Percentiles rank a stretch among this genome's conserved stretches.
These are phyloP conservation scores for Ligustrum vulgare DNA, from an alignment of 257 asterid genomes.

Conservation along the genomic window DNA sequence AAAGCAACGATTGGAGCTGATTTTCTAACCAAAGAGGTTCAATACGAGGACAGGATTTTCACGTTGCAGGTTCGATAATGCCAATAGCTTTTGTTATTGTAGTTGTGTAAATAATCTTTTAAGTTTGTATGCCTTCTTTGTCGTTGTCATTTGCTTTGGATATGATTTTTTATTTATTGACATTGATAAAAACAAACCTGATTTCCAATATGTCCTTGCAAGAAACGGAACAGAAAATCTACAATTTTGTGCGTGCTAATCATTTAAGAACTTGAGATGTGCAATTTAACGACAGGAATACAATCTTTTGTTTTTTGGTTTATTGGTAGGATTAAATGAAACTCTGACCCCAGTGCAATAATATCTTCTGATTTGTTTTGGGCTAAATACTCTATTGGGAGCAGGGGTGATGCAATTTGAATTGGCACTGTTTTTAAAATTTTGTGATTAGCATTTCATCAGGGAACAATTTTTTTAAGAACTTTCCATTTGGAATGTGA, in stretches of 20 bases:
- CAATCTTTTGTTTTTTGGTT: too few species aligned
- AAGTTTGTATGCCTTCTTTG: not conserved
- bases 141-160: not conserved
- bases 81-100: slow-evolving; percentile 7
- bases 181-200: not conserved
- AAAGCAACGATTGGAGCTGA: slow-evolving; percentile 37
- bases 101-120: not conserved
- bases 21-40: slow-evolving; percentile 31
- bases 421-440: not conserved
- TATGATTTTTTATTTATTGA: not conserved
- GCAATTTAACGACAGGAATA: too few species aligned
- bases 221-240: too few species aligned
- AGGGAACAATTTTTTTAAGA: not conserved
- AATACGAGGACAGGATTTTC: slow-evolving; percentile 28
- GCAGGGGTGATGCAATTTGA: not conserved
- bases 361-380: not conserved
- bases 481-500: too few species aligned
- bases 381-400: not conserved
- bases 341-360: too few species aligned
- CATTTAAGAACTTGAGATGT: too few species aligned
- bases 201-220: too few species aligned
- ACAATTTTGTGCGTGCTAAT: too few species aligned
- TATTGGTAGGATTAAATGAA: too few species aligned
- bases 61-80: slow-evolving; percentile 25
- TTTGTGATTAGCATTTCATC: not conserved